phyloP scores from a whole-genome alignment of 148 eudicot species.

The Camellia lanceoleosa region DNA sequence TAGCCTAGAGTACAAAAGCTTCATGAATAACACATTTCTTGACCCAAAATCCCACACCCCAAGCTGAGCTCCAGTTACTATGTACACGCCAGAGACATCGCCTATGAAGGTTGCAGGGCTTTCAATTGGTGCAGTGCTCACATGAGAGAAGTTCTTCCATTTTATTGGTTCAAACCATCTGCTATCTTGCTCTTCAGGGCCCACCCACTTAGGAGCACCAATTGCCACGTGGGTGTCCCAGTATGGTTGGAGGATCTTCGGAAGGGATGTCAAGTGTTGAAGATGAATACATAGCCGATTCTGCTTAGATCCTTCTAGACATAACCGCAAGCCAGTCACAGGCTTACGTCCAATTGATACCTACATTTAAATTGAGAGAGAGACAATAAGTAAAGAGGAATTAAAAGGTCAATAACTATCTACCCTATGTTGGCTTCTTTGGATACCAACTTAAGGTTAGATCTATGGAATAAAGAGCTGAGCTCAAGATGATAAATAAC shows the following conservation, averaged over 20 bases:
- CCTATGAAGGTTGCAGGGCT: constrained; percentile 67
- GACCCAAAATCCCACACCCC: constrained; percentile 98
- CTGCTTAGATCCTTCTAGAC: constrained; percentile 78
- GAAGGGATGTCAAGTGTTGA: constrained; percentile 73
- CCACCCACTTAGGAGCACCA: constrained; percentile 93
- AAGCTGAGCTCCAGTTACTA: constrained; percentile 93
- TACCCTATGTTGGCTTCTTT: neutral
- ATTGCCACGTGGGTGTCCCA: constrained; percentile 85
- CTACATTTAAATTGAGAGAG: constrained; percentile 33
- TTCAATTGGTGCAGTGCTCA: constrained; percentile 90
- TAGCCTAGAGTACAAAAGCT: constrained; percentile 71
- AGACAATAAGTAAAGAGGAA: neutral
- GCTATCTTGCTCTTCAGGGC: constrained; percentile 98
- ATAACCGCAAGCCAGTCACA: constrained; percentile 75
- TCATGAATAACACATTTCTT: constrained; percentile 84
- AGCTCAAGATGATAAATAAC: neutral
- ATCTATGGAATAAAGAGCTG: neutral
- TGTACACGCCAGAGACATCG: constrained; percentile 61
- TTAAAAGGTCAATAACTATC: neutral
- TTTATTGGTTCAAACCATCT: constrained; percentile 96
- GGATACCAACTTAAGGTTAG: neutral
- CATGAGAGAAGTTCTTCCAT: constrained; percentile 93
- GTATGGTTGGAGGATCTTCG: constrained; percentile 72
- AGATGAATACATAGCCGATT: constrained; percentile 71
- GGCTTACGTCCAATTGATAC: constrained; percentile 96